Conservation (phyloP, 116 monocot species). For the Trichopus zeylanicus region DNA sequence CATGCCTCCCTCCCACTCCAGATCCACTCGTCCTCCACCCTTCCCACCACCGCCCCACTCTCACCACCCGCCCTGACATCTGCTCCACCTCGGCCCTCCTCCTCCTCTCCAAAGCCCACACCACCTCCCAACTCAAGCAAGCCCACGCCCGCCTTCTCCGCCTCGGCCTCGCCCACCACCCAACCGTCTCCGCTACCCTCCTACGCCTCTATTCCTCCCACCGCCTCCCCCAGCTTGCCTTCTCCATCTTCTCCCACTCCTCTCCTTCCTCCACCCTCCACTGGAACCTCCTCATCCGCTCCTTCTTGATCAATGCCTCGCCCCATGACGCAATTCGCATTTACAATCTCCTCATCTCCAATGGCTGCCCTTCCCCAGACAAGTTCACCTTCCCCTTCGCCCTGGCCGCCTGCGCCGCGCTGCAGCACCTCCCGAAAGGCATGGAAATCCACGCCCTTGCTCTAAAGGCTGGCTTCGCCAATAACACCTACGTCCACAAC, state of each 20-base stretch:
- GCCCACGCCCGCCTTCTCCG: constrained; percentile 42
- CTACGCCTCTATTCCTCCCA: constrained; percentile 33
- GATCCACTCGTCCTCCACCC: too few relatives aligned
- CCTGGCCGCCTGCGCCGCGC: constrained; percentile 21
- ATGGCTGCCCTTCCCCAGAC: constrained; percentile 21
- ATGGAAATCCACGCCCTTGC: constrained; percentile 30
- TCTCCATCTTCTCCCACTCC: constrained; percentile 14
- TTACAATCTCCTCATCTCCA: background rate
- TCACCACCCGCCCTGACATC: too few relatives aligned
- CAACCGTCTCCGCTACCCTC: constrained; percentile 18
- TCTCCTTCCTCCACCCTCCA: constrained; percentile 18
- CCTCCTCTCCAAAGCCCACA: constrained; percentile 11
- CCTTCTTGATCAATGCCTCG: constrained; percentile 15
- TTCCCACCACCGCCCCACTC: too few relatives aligned
- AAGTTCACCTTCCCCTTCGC: constrained; percentile 52
- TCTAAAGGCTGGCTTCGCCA: constrained; percentile 25
- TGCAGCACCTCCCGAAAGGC: constrained; percentile 13
- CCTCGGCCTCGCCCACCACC: constrained; percentile 14
- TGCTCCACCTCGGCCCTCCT: constrained; percentile 19
- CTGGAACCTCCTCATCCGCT: constrained; percentile 47
- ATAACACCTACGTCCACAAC: constrained; percentile 25
- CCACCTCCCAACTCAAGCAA: constrained; percentile 18
- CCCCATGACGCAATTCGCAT: constrained; percentile 19
- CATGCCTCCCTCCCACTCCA: too few relatives aligned
- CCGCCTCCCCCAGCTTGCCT: constrained; percentile 15